Conservation (phyloP, 179 eudicot genomes). For the Monotropa hypopitys region DNA sequence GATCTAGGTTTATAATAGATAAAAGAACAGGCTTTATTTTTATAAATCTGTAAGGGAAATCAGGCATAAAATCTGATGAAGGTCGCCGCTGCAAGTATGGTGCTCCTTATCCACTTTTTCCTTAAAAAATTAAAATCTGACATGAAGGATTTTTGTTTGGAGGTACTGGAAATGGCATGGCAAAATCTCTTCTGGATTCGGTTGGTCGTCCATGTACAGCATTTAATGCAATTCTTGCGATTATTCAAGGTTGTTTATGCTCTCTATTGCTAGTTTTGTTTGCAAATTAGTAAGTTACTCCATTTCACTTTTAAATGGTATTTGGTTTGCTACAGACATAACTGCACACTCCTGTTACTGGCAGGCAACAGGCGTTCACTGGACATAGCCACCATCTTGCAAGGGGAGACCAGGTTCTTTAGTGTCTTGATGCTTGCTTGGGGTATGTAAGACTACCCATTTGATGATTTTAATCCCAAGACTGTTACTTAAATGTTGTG, state of each 20-base stretch:
- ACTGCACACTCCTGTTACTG: conserved; percentile 2
- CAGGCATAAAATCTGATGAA: background rate
- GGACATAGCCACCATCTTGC: conserved; percentile 74
- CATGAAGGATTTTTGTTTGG: conserved; percentile 17
- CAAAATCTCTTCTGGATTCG: conserved; percentile 79
- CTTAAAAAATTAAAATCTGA: background rate
- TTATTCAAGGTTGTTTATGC: conserved; percentile 55
- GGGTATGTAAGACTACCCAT: conserved; percentile 37
- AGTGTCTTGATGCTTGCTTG: conserved; percentile 95
- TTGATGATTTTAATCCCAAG: background rate
- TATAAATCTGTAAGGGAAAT: background rate
- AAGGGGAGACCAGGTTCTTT: conserved; percentile 60
- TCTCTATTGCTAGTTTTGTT: background rate
- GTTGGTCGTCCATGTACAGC: conserved; percentile 74
- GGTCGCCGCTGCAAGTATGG: background rate
- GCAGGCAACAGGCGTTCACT: conserved; percentile 66
- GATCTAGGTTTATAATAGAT: background rate
- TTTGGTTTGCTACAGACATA: background rate
- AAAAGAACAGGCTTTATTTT: background rate
- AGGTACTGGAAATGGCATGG: conserved; percentile 98
- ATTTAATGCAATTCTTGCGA: conserved; percentile 53
- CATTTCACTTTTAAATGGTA: background rate
- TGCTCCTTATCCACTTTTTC: background rate
- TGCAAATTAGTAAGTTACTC: background rate
- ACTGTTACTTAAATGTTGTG: background rate